Percentiles rank a stretch among this genome's conserved stretches.
Conservation (phyloP, 139 green algal species). For the Mesotaenium endlicherianum region DNA sequence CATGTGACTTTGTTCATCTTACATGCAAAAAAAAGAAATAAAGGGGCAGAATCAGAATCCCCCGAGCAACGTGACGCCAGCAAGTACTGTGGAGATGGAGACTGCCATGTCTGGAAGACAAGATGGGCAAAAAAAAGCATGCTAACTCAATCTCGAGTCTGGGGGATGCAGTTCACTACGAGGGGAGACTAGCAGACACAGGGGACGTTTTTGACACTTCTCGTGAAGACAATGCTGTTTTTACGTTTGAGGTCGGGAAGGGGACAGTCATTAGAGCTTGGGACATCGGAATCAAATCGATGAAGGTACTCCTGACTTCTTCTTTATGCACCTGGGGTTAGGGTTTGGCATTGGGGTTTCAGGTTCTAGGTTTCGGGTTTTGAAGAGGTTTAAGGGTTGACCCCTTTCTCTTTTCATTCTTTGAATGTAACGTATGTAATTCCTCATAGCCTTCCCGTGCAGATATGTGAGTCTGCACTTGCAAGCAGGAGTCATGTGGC, state of each 20-base stretch:
- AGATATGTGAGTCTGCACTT: too few species aligned
- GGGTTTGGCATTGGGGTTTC: too few species aligned
- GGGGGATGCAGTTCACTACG: conserved; percentile 37
- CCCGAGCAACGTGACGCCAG: background rate
- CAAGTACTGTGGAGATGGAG: background rate
- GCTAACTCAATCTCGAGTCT: background rate
- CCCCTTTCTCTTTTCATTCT: too few species aligned
- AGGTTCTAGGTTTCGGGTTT: too few species aligned
- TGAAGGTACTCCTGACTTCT: too few species aligned
- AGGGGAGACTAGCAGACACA: conserved; percentile 23
- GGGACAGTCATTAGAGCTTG: conserved; percentile 43
- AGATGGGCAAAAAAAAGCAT: background rate
- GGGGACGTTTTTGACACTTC: conserved; percentile 47
- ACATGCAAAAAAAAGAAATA: background rate
- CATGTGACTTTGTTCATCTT: background rate
- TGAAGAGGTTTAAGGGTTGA: too few species aligned
- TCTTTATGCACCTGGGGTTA: too few species aligned
- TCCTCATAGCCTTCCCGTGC: too few species aligned
- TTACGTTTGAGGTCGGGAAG: conserved; percentile 41
- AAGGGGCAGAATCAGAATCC: background rate
- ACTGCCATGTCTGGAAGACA: background rate
- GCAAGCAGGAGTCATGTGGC: too few species aligned
- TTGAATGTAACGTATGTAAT: too few species aligned
- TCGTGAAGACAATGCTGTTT: conserved; percentile 41
- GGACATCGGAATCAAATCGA: conserved; percentile 45